phyloP scores from a whole-genome alignment of 768 basidiomycete species.

The Russula griseocarnosa region DNA sequence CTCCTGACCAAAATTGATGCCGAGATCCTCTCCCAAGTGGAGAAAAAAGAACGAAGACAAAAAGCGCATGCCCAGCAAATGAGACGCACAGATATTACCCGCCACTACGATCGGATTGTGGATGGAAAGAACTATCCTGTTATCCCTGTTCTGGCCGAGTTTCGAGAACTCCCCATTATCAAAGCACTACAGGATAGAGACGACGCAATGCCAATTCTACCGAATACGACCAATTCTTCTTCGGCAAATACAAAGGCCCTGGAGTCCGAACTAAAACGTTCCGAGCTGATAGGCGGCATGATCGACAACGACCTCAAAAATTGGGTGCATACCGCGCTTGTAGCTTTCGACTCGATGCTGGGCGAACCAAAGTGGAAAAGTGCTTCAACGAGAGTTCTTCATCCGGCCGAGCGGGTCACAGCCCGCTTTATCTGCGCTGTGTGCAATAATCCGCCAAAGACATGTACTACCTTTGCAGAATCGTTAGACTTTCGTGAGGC shows the following conservation, averaged over 20 bases:
- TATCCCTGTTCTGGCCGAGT: slow-evolving; percentile 47
- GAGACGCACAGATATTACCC: slow-evolving; percentile 38
- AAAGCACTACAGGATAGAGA: slow-evolving; percentile 35
- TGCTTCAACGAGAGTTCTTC: slow-evolving; percentile 44
- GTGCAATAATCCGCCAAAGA: slow-evolving; percentile 42
- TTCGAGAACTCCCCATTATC: slow-evolving; percentile 49
- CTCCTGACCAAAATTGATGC: slow-evolving; percentile 31
- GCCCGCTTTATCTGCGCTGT: slow-evolving; percentile 55
- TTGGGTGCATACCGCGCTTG: slow-evolving; percentile 49
- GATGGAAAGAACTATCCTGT: slow-evolving; percentile 33
- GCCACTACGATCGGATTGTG: slow-evolving; percentile 46
- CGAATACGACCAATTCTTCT: slow-evolving; percentile 1
- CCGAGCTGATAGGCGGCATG: slow-evolving; percentile 34
- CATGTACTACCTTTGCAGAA: slow-evolving; percentile 37
- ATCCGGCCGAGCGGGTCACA: slow-evolving; percentile 55
- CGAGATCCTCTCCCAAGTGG: slow-evolving; percentile 33
- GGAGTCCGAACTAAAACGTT: slow-evolving; percentile 32
- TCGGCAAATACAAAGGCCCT: neutral
- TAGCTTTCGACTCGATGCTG: slow-evolving; percentile 43
- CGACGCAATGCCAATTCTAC: slow-evolving; percentile 1
- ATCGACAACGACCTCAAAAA: slow-evolving; percentile 43
- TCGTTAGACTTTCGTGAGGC: slow-evolving; percentile 56
- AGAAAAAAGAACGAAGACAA: slow-evolving; percentile 32
- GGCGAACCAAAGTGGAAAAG: slow-evolving; percentile 53
- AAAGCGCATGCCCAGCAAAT: slow-evolving; percentile 32